Conservation (phyloP, 768 basidiomycete genomes). For the Tricholoma bakamatsutake region DNA sequence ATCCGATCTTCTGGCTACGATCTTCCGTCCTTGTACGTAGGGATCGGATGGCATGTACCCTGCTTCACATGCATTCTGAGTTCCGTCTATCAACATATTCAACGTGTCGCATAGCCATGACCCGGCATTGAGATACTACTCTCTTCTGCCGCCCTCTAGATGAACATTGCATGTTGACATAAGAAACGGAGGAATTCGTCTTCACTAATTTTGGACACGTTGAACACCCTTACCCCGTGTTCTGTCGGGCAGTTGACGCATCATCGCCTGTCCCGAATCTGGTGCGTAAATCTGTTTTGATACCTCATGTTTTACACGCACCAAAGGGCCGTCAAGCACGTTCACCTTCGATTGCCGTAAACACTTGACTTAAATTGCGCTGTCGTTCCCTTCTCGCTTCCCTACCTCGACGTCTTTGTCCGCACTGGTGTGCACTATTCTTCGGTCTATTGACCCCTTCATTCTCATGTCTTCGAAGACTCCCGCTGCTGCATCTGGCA, state of each 20-base stretch:
- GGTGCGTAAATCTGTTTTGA: conserved; percentile 40
- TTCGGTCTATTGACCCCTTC: conserved; percentile 19
- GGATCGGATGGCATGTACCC: conserved; percentile 25
- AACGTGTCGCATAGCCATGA: neutral
- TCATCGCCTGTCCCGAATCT: conserved; percentile 34
- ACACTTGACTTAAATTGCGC: conserved; percentile 16
- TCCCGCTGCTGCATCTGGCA: conserved; percentile 65
- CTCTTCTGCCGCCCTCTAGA: neutral
- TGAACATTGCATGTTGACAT: conserved; percentile 1
- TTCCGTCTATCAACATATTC: neutral
- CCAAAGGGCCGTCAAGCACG: conserved; percentile 41
- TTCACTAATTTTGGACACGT: conserved; percentile 1
- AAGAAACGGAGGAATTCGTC: conserved; percentile 1
- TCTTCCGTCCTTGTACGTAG: conserved; percentile 18
- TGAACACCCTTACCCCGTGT: conserved; percentile 6
- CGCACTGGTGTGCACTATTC: conserved; percentile 40
- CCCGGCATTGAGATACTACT: neutral
- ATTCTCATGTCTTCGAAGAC: conserved; percentile 48
- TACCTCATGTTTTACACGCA: conserved; percentile 82
- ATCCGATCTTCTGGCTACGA: conserved; percentile 8
- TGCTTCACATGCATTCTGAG: conserved; percentile 13
- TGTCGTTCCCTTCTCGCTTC: conserved; percentile 19
- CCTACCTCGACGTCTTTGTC: conserved; percentile 37
- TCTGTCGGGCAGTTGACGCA: conserved; percentile 25
- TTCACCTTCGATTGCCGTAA: conserved; percentile 18